Percentiles rank a stretch among this genome's conserved stretches.
These are phyloP conservation scores for Suillus lakei DNA, from an alignment of 768 basidiomycete species.

Conservation along the genomic window DNA sequence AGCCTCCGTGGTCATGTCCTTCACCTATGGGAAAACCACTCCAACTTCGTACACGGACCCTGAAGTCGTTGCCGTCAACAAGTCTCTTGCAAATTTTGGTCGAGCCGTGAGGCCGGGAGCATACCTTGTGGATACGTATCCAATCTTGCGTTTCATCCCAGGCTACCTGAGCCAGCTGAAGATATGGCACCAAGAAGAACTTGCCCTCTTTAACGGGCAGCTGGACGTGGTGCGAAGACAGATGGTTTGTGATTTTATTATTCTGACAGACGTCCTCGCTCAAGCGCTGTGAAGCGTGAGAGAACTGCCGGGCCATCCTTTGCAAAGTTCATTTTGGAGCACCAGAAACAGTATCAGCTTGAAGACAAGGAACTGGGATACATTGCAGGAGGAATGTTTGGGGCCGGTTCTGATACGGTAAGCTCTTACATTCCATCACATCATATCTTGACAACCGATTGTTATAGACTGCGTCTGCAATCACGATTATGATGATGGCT, in stretches of 20 bases:
- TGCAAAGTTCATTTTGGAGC: slow-evolving; percentile 41
- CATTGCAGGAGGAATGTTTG: slow-evolving; percentile 47
- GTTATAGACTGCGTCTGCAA: slow-evolving; percentile 37
- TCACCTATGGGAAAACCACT: slow-evolving; percentile 46
- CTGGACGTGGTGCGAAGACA: slow-evolving; percentile 30
- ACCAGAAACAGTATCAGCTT: slow-evolving; percentile 36
- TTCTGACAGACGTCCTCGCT: not conserved
- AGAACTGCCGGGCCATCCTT: slow-evolving; percentile 37
- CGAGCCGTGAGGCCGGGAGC: slow-evolving; percentile 25
- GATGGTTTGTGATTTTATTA: too few relatives aligned
- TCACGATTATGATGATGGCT: slow-evolving; percentile 58
- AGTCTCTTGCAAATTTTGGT: slow-evolving; percentile 31
- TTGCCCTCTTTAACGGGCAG: slow-evolving; percentile 36
- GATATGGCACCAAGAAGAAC: slow-evolving; percentile 52
- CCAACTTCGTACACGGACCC: slow-evolving; percentile 42
- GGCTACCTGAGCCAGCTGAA: slow-evolving; percentile 53
- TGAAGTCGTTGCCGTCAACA: slow-evolving; percentile 36
- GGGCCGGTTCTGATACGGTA: slow-evolving; percentile 47
- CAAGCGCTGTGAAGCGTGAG: slow-evolving; percentile 20
- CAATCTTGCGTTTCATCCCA: slow-evolving; percentile 27
- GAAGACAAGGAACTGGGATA: slow-evolving; percentile 42
- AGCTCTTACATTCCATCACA: slow-evolving; percentile 8
- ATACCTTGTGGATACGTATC: slow-evolving; percentile 31
- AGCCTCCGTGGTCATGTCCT: slow-evolving; percentile 41
- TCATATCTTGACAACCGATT: not conserved